Base-by-base conservation (phyloP, 2,329 filamentous ascomycete species). In the Coccinonectria pachysandricola region DNA sequence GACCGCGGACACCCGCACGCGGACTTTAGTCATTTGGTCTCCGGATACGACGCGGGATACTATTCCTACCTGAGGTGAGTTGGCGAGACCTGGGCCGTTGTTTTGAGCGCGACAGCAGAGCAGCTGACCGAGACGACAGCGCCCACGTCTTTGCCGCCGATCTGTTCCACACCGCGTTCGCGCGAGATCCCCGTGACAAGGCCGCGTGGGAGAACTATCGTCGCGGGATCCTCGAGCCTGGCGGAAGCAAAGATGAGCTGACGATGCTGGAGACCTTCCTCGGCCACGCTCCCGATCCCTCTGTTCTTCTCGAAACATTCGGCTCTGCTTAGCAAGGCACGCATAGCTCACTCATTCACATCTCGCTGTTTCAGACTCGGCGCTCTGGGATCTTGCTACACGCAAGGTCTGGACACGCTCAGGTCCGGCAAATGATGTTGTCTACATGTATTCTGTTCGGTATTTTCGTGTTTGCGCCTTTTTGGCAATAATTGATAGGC, bases 31-130 rank as follows among this genome's bases (percentile, higher is more conserved):
- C 42, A 48, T 20, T 29, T 48, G 7, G 28, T 41, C 12, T 35
- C 37, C 0, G 37, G 41, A 3, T 46, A 48, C 24, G 40, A 49
- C 9, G 39, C 46, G 8, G 44, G 45, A 1, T 50, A 49, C 26
- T 46, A 43, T 15, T 34, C 39, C 2, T 49, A 49, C 27, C 8
- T 27, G 10, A 11, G 17, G 20, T 17, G 11, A 19, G 26, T 11
- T 12, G 14, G 15, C 7, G 8, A 11, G 8, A 6, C 9, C 17
- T 7, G 8, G 6, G 12, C 8, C 8, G 5, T n/a, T n/a, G n/a
- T n/a, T n/a, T n/a, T n/a, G n/a, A 17, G 13, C 5, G 7, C 8
- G 8, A 12, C 13, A 12, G n/a, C 14, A 21, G 19, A 27, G 11
- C 8, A 13, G 15, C 10, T 10, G 8, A 13, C 8, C 15, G n/a